A percentile compares a stretch with the other conserved stretches of the same genome.
These are phyloP conservation scores for Cryptococcus sp. DNA, from an alignment of 1,284 basidiomycete genomes.

Conservation along the genomic window DNA sequence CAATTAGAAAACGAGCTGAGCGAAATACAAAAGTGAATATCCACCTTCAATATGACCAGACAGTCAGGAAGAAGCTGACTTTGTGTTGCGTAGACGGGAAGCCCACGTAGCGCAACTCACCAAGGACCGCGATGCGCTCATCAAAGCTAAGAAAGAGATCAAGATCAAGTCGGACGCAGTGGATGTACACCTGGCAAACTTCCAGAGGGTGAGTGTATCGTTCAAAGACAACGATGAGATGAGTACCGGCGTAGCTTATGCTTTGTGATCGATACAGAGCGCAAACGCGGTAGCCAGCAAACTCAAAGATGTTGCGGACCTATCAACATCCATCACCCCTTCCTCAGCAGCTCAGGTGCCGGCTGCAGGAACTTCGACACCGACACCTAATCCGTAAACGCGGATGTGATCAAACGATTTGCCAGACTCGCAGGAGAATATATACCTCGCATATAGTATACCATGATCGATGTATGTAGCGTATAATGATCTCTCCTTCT, in stretches of 20 bases:
- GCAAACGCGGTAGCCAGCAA: conserved; percentile 31
- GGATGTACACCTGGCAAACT: conserved; percentile 39
- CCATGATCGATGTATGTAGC: neutral
- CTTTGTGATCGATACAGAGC: conserved; percentile 20
- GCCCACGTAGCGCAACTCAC: conserved; percentile 29
- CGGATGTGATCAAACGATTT: neutral
- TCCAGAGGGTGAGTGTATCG: conserved; percentile 33
- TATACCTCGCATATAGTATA: neutral
- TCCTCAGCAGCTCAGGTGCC: neutral
- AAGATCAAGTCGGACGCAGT: conserved; percentile 38
- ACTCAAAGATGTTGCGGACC: conserved; percentile 25
- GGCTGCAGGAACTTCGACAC: neutral
- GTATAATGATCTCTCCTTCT: too few relatives aligned
- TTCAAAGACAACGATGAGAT: too few relatives aligned
- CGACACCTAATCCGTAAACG: neutral
- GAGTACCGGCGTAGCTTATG: neutral
- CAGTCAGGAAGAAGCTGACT: neutral
- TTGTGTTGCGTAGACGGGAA: conserved; percentile 29
- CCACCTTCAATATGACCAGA: too few relatives aligned
- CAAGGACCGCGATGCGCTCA: conserved; percentile 38
- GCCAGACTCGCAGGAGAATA: neutral
- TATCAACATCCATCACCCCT: neutral
- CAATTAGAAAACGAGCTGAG: conserved; percentile 43
- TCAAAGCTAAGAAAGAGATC: conserved; percentile 44
- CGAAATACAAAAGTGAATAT: conserved; percentile 34